These are phyloP conservation scores for Talaromyces piceae DNA, from an alignment of 2,329 filamentous ascomycete species.

Conservation along the genomic window DNA sequence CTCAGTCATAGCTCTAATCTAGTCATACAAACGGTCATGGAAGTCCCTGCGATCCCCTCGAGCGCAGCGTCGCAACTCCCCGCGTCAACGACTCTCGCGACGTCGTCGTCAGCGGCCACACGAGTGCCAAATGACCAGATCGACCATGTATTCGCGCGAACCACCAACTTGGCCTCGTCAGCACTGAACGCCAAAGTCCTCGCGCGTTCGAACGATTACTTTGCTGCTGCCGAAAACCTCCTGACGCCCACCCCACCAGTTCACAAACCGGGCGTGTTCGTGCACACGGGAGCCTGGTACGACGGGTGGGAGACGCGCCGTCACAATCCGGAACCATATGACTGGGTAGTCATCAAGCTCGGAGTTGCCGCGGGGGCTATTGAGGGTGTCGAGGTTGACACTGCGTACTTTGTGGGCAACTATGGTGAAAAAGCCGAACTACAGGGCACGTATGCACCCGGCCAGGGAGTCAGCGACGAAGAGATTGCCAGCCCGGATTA, in stretches of 20 bases:
- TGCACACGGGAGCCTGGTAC: slow-evolving; percentile 56
- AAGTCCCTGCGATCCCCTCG: slow-evolving; percentile 2
- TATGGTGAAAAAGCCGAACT: slow-evolving; percentile 37
- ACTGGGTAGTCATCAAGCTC: slow-evolving; percentile 54
- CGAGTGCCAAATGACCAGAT: slow-evolving; percentile 43
- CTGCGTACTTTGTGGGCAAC: slow-evolving; percentile 39
- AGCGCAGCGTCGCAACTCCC: slow-evolving; percentile 4
- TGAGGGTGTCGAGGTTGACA: slow-evolving; percentile 39
- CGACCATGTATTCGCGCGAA: slow-evolving; percentile 48
- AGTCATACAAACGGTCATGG: background rate
- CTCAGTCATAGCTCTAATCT: background rate
- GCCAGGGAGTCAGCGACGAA: slow-evolving; percentile 17
- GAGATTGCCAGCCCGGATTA: slow-evolving; percentile 27
- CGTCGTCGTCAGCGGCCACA: slow-evolving; percentile 13
- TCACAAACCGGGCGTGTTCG: slow-evolving; percentile 51
- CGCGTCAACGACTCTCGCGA: background rate
- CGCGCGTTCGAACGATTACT: slow-evolving; percentile 54
- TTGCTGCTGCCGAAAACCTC: slow-evolving; percentile 53
- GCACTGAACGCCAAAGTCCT: slow-evolving; percentile 48
- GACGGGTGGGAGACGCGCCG: slow-evolving; percentile 58
- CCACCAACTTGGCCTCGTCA: slow-evolving; percentile 41
- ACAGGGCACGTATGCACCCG: slow-evolving; percentile 26
- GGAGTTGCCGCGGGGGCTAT: slow-evolving; percentile 41
- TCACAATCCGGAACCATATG: slow-evolving; percentile 51
- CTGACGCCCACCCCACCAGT: slow-evolving; percentile 50